Evolutionary conservation across 2,329 filamentous ascomycete genomes (phyloP).

Genomic region (Fusarium sp.): DNA sequence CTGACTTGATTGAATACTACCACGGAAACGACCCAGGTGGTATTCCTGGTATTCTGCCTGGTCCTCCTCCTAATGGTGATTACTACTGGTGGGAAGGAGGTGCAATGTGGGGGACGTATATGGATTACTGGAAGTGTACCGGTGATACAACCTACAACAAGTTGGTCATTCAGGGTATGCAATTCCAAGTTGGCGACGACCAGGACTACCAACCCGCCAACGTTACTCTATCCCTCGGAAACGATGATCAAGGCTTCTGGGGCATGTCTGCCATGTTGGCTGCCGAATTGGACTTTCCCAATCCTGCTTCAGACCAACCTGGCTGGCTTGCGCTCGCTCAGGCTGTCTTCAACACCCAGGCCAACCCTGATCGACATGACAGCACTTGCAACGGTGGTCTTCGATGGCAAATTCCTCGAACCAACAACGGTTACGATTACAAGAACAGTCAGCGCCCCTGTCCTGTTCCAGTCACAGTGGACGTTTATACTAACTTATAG

Average conservation of each 20-base stretch:
- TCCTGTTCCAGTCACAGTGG: neutral
- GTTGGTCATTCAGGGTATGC: conserved; percentile 61
- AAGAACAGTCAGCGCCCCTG: conserved; percentile 64
- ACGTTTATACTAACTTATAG: neutral
- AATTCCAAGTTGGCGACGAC: conserved; percentile 63
- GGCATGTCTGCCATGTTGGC: conserved; percentile 72
- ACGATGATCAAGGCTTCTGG: conserved; percentile 76
- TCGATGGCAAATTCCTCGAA: conserved; percentile 80
- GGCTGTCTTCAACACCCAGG: conserved; percentile 71
- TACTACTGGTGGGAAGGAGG: conserved; percentile 77
- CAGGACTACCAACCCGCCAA: conserved; percentile 67
- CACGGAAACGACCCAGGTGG: conserved; percentile 57
- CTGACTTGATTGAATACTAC: conserved; percentile 60
- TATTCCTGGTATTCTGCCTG: conserved; percentile 60
- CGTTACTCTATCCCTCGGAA: conserved; percentile 64
- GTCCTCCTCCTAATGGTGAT: conserved; percentile 57
- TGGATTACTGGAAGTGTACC: conserved; percentile 74
- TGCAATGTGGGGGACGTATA: conserved; percentile 69
- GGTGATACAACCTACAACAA: conserved; percentile 69
- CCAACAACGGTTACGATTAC: conserved; percentile 81
- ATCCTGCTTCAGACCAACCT: conserved; percentile 61
- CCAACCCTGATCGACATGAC: conserved; percentile 67
- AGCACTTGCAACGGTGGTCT: conserved; percentile 68
- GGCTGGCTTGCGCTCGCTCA: conserved; percentile 69
- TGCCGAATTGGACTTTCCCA: conserved; percentile 67